phyloP scores from a whole-genome alignment of 192 early-diverging fungal species.

The Coemansia sp. region DNA sequence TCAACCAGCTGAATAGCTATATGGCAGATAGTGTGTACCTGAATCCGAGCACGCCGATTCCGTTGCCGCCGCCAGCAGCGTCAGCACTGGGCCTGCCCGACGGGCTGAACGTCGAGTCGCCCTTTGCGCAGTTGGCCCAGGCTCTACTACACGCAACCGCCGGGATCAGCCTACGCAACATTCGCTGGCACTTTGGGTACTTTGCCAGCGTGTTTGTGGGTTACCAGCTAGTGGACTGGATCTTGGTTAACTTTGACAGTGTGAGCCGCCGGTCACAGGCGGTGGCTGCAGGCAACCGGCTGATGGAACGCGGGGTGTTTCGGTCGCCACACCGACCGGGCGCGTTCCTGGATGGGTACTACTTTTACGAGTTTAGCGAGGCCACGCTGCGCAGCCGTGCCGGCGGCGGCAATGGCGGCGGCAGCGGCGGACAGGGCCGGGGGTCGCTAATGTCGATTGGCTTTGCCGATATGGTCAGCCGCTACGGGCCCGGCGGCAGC shows the following conservation, averaged over 20 bases:
- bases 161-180: conserved; percentile 67
- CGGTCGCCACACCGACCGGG: conserved; percentile 58
- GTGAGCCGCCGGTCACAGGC: conserved; percentile 74
- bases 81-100: conserved; percentile 3
- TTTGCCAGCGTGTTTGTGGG: conserved; percentile 75
- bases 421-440: conserved; percentile 6
- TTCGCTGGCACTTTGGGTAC: conserved; percentile 80
- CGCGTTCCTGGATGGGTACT: conserved; percentile 81
- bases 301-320: conserved; percentile 74
- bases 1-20: conserved; percentile 28
- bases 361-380: conserved; percentile 67
- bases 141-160: conserved; percentile 66
- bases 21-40: conserved; percentile 27
- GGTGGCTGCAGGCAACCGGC: conserved; percentile 68
- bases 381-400: conserved; percentile 6
- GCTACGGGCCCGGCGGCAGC: conserved; percentile 10
- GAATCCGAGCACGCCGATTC: conserved; percentile 19
- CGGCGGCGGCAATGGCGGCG: not conserved
- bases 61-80: conserved; percentile 26
- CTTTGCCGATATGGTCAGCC: conserved; percentile 10
- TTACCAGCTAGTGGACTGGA: conserved; percentile 84
- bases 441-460: conserved; percentile 17
- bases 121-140: conserved; percentile 54
- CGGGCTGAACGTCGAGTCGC: conserved; percentile 51
- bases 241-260: conserved; percentile 70